Evolutionary conservation across 257 asterid genomes (phyloP).

Genomic region (Thymus mandschuricus): DNA sequence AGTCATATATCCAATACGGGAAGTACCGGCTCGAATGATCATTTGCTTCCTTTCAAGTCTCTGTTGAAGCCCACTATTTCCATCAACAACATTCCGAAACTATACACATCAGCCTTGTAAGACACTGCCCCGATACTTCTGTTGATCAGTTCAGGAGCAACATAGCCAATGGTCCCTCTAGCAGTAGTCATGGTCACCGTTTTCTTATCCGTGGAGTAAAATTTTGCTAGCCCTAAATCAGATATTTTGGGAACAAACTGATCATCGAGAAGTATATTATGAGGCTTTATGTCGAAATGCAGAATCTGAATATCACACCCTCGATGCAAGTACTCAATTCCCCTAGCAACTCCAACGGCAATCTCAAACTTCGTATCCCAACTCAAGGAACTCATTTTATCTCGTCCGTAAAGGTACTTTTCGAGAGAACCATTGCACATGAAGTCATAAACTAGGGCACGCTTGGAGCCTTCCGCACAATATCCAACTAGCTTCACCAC

Average conservation of each 20-base stretch:
- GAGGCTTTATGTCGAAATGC: conserved; percentile 39
- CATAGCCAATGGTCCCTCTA: conserved; percentile 40
- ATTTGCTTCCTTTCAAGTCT: background rate
- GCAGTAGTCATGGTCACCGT: conserved; percentile 30
- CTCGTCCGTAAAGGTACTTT: background rate
- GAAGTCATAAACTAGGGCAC: conserved; percentile 8
- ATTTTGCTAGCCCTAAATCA: conserved; percentile 35
- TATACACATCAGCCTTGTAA: conserved; percentile 8
- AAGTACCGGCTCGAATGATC: background rate
- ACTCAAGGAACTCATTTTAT: background rate
- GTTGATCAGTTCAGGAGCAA: conserved; percentile 36
- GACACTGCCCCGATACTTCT: conserved; percentile 10
- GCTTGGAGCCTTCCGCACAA: conserved; percentile 13
- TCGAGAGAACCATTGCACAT: conserved; percentile 18
- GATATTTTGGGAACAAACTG: conserved; percentile 31
- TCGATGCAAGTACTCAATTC: conserved; percentile 33
- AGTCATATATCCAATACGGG: conserved; percentile 8
- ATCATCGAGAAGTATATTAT: conserved; percentile 9
- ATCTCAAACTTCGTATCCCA: conserved; percentile 14
- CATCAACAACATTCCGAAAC: conserved; percentile 12
- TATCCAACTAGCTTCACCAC: conserved; percentile 15
- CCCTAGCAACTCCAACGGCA: conserved; percentile 35
- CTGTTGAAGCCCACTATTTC: conserved; percentile 2
- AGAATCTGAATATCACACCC: conserved; percentile 10
- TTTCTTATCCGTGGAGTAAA: conserved; percentile 13